Evolutionary conservation across 208 protist species (phyloP), one percentile per base, ranked within the genome.

Genomic region (Crithidia fasciculata): DNA sequence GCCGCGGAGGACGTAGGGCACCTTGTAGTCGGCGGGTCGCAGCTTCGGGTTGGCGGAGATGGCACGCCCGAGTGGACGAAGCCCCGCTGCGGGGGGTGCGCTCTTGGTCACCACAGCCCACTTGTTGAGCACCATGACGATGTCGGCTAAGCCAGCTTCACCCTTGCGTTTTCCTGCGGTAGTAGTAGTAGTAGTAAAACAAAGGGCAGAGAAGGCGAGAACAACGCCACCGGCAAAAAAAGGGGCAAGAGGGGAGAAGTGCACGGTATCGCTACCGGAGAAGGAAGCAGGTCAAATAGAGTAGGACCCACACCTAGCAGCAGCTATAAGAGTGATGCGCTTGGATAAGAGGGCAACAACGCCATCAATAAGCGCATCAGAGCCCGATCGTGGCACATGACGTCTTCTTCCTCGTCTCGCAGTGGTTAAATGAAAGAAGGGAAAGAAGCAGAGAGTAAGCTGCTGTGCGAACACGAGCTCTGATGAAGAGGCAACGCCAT

Each of bases 31-130:
- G 7, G 68, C 69, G 10, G 93, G 90, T 39, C 75, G 67, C 44
- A 95, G 76, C 58, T 87, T 91, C 6, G 88, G 87, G 65, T 96
- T 78, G 0, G 68, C 54, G 2, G 90, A 81, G 47, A 96, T 83
- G 16, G 45, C 19, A 12, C 79, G 76, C 13, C 76, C 83, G 43
- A 95, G 69, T 36, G 92, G 90, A 5, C 86, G 88, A 16, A 95
- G 80, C 9, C 90, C 90, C 10, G 79, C 76, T 39, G 85, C 65
- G 3, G 92, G 90, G 5, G 88, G 85, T 0, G 90, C 89, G 58
- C 82, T 85, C 71, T 86, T 92, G 55, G 76, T 94, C 56, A 96
- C 89, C 12, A 92, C 92, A 5, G 92, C 92, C 90, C 92, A 96
- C 83, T 96, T 96, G 76, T 94, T 80, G n/a, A 96, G 73, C 44